Percentiles rank a stretch among this genome's conserved stretches.
These are phyloP conservation scores for Phytophthora citricola DNA, from an alignment of 352 stramenopile genomes.

Conservation along the genomic window DNA sequence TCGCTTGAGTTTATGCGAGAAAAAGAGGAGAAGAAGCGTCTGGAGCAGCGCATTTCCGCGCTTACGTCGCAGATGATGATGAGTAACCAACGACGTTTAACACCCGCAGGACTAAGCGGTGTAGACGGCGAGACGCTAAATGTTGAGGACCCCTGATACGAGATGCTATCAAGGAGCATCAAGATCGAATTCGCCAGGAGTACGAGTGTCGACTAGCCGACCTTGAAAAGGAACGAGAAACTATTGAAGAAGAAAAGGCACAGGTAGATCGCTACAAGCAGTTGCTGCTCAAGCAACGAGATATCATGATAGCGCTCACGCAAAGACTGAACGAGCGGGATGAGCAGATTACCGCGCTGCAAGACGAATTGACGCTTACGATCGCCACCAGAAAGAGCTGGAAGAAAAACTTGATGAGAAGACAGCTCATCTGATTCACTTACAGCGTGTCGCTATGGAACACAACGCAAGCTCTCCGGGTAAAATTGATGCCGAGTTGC, in stretches of 20 bases:
- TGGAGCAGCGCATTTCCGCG: slow-evolving; percentile 93
- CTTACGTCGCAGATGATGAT: slow-evolving; percentile 95
- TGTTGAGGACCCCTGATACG: slow-evolving; percentile 80
- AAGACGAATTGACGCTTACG: slow-evolving; percentile 95
- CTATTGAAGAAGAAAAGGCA: slow-evolving; percentile 95
- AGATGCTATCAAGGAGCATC: slow-evolving; percentile 89
- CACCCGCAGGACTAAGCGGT: slow-evolving; percentile 13
- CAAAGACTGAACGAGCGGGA: slow-evolving; percentile 95
- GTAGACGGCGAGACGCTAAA: slow-evolving; percentile 48
- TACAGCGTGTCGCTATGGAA: slow-evolving; percentile 93
- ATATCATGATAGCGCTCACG: slow-evolving; percentile 97
- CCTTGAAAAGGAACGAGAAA: slow-evolving; percentile 94
- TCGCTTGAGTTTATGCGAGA: slow-evolving; percentile 94
- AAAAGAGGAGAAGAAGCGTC: slow-evolving; percentile 95
- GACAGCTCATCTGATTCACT: slow-evolving; percentile 93
- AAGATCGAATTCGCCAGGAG: slow-evolving; percentile 91
- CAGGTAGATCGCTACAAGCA: slow-evolving; percentile 97
- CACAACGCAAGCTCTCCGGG: slow-evolving; percentile 72
- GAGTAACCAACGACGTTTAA: slow-evolving; percentile 60
- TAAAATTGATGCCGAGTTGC: slow-evolving; percentile 66
- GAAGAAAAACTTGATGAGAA: slow-evolving; percentile 96
- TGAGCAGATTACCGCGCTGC: slow-evolving; percentile 95
- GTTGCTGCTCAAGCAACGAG: slow-evolving; percentile 95
- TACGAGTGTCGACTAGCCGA: slow-evolving; percentile 93
- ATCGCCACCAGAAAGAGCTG: slow-evolving; percentile 92